Evolutionary conservation across 495 filamentous ascomycete species (phyloP).

Genomic region (Aspergillus mulundensis): DNA sequence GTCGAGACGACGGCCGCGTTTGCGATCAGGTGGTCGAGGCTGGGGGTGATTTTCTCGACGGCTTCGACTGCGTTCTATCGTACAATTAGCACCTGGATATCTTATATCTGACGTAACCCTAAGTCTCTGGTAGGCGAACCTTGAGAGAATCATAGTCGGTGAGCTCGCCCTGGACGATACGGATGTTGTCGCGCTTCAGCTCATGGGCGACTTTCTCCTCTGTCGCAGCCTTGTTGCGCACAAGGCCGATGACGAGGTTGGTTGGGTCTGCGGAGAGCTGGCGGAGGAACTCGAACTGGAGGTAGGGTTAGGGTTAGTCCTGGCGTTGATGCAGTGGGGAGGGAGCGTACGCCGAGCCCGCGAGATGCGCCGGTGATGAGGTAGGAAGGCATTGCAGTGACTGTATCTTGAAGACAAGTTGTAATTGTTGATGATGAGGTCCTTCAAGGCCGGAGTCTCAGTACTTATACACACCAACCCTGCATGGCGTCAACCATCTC

Average conservation of each 20-base stretch:
- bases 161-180: conserved; percentile 3
- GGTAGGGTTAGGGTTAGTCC: not conserved
- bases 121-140: not conserved
- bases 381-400: conserved; percentile 10
- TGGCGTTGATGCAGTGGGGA: not conserved
- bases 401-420: not conserved
- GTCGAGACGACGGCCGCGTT: conserved; percentile 2
- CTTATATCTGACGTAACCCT: too few relatives aligned
- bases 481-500: too few relatives aligned
- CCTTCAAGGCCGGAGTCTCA: not conserved
- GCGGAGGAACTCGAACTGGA: conserved; percentile 9
- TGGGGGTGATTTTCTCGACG: conserved; percentile 8
- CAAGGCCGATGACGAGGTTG: conserved; percentile 10
- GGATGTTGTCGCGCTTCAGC: conserved; percentile 5
- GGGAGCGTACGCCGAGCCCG: conserved; percentile 3
- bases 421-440: not conserved
- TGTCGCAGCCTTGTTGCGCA: conserved; percentile 7
- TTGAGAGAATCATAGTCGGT: conserved; percentile 3
- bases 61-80: not conserved
- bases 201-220: conserved; percentile 1
- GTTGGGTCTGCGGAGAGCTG: conserved; percentile 5
- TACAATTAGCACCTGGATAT: too few relatives aligned
- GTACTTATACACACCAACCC: too few relatives aligned
- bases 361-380: conserved; percentile 7
- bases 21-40: conserved; percentile 11